Evolutionary conservation across 306 rosid species (phyloP).

Genomic region (Lithocarpus polystachyus): DNA sequence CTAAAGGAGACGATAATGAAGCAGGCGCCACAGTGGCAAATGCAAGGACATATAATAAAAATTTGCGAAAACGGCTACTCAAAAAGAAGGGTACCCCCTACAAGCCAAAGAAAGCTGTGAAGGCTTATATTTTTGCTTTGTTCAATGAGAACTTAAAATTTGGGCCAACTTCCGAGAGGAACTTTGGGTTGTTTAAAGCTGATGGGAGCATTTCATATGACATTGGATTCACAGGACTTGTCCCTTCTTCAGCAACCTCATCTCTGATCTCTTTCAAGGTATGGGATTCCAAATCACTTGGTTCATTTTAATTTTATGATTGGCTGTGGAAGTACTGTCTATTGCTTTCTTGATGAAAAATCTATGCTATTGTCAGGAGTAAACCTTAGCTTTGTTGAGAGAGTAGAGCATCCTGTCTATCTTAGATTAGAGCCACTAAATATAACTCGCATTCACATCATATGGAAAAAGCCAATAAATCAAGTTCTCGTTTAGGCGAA

Average conservation of each 20-base stretch:
- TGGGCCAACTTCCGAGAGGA: conserved; percentile 90
- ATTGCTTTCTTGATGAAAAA: too few species aligned
- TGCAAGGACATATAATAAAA: conserved; percentile 67
- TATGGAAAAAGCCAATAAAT: too few species aligned
- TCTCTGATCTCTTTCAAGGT: conserved; percentile 72
- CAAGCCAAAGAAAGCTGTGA: conserved; percentile 58
- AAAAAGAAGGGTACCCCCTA: conserved; percentile 90
- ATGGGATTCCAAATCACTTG: background rate
- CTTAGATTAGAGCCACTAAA: too few species aligned
- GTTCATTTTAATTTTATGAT: too few species aligned
- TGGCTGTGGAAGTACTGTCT: too few species aligned
- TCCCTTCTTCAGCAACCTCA: conserved; percentile 56
- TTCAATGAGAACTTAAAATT: conserved; percentile 87
- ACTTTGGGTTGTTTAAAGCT: conserved; percentile 84
- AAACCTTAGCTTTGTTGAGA: too few species aligned
- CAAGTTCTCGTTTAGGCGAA: too few species aligned
- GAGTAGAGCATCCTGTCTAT: too few species aligned
- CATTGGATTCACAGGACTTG: conserved; percentile 84
- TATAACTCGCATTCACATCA: too few species aligned
- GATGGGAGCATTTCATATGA: conserved; percentile 93
- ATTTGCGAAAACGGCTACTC: conserved; percentile 48
- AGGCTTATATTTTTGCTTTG: conserved; percentile 85
- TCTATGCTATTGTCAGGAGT: too few species aligned
- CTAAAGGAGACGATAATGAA: conserved; percentile 66
- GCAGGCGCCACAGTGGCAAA: conserved; percentile 57